Evolutionary conservation across 2,329 filamentous ascomycete genomes (phyloP), one percentile per base, ranked within the genome.

Genomic region (Curvularia hawaiiensis): DNA sequence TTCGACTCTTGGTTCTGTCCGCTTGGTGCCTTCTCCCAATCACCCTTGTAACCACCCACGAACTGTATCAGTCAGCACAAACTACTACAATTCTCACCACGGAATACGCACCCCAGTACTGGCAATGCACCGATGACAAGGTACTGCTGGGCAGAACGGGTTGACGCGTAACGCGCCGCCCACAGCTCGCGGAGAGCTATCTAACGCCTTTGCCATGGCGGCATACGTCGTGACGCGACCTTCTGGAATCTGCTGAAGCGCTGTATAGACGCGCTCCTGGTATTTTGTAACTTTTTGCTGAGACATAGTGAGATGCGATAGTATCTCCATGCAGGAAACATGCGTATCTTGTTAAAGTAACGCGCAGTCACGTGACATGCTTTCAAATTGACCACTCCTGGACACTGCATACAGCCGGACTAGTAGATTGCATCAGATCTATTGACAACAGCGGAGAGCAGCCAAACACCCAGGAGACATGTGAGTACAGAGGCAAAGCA

Each of bases 171-270:
- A 80, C 1, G 90, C 90, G 58, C 90, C 91, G 16, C 91, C 91
- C 5, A 95, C 85, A 0, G 91, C 91, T 41, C 91, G 83, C 1
- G 91, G 89, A 3, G 89, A 91, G 22, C 90, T 91, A 11, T 80
- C 75, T 16, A 94, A 82, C 56, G 89, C 84, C 9, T 81, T 81
- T 0, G 92, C 86, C 52, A 96, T 80, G 1, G 88, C 81, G 3
- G 85, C 88, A 77, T 97, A 96, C 0, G 91, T 94, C 0, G 90
- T 91, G 69, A 92, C 89, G 52, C 82, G 81, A 31, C 92, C 92
- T 16, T 78, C 75, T 0, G 92, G 92, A 58, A 96, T 90, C 70
- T 92, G 90, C 70, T 89, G 88, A 3, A 96, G 85, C 4, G 89
- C 82, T 2, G 83, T 78, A 79, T 92, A 94, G 60, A 96, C 83